Base-by-base conservation (phyloP, 768 basidiomycete species). In the Lentinus tigrinus region DNA sequence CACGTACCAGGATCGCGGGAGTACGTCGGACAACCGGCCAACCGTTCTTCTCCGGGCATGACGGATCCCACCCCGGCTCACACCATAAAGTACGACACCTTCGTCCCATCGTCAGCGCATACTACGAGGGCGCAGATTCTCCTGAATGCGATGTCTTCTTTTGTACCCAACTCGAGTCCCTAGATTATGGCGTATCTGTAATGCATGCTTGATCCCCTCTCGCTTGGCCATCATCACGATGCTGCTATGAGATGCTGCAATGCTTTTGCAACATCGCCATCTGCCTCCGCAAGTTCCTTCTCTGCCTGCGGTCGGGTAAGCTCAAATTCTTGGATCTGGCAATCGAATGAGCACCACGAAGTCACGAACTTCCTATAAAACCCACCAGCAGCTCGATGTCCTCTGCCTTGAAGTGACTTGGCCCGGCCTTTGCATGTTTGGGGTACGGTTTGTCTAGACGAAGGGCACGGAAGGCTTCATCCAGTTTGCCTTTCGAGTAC, bases 311-410 rank as follows among this genome's bases (percentile, higher is more conserved):
- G 63, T 48, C 81, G 77, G 1, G 85, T 67, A 51, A 87, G 80
- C 63, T 88, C 87, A 56, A 89, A 81, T 72, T 89, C 87, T 60
- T 78, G 75, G 11, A 87, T 76, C 87, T 87, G 52, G 11, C 50
- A 4, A 9, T 47, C 43, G 46, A n/a, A 11, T 34, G n/a, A 38
- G 38, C 52, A 40, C 14, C 27, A 28, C 21, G 55, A 24, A 57
- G 21, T 10, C 6, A 23, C 4, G 10, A 7, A 11, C 19, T 40
- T 4, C 2, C 2, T 11, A 36, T 43, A 26, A 71, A 7, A 56
- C 82, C 60, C 61, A 88, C 88, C 48, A 89, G 80, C 8, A 88
- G 61, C 49, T 89, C 86, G 1, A 88, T 72, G 63, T 88, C 86
- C 59, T 87, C 86, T 34, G 78, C 75, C 67, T 86, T 87, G 7